Conservation (phyloP, 352 stramenopile genomes). For the Globisporangium recalcitrans region DNA sequence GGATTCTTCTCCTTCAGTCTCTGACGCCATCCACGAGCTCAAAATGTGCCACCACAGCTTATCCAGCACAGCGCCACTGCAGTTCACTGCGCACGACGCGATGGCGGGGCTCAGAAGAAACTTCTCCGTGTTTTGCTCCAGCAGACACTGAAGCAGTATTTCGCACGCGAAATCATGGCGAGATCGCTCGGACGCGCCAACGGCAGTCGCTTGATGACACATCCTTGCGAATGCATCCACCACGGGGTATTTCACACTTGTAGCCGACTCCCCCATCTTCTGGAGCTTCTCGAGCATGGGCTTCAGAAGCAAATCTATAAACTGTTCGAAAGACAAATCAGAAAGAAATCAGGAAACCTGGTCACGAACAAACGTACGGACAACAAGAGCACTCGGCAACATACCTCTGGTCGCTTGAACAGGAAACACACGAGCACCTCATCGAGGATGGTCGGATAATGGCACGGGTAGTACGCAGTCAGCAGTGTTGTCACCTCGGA, state of each 20-base stretch:
- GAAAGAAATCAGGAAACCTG: not conserved
- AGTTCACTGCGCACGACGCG: constrained; percentile 48
- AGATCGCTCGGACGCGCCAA: constrained; percentile 11
- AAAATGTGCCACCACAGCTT: constrained; percentile 48
- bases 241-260: constrained; percentile 57
- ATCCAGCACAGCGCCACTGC: constrained; percentile 46
- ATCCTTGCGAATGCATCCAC: constrained; percentile 52
- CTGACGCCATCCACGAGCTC: constrained; percentile 9
- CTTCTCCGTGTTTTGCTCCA: constrained; percentile 72
- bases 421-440: constrained; percentile 72
- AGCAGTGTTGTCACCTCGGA: constrained; percentile 66
- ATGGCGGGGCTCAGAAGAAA: constrained; percentile 76
- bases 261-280: constrained; percentile 58
- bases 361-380: not conserved
- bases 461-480: constrained; percentile 78
- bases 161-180: constrained; percentile 64
- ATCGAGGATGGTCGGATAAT: constrained; percentile 76
- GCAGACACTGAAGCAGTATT: constrained; percentile 65
- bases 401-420: constrained; percentile 65
- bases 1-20: constrained; percentile 8
- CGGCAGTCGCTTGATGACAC: constrained; percentile 18
- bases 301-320: constrained; percentile 54
- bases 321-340: constrained; percentile 12
- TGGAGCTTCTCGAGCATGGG: constrained; percentile 70
- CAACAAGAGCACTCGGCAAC: not conserved